These are phyloP conservation scores for Huntiella decipiens DNA, from an alignment of 2,329 filamentous ascomycete genomes.

Conservation along the genomic window DNA sequence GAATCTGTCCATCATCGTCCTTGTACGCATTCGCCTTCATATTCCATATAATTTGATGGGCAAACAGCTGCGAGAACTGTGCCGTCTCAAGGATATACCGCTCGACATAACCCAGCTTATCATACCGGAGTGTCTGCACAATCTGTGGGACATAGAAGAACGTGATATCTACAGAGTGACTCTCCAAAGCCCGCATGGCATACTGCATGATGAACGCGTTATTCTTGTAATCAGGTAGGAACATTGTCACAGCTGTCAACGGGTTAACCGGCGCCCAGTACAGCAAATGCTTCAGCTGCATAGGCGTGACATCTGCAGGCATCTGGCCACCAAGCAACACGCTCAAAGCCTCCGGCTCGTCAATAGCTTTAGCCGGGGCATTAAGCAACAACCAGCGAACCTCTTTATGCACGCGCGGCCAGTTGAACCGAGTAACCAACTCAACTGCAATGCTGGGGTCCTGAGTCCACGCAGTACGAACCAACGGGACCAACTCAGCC, in stretches of 20 bases:
- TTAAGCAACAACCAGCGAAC: conserved; percentile 64
- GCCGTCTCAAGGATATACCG: conserved; percentile 93
- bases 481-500: conserved; percentile 40
- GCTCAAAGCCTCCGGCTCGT: conserved; percentile 65
- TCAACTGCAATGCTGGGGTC: conserved; percentile 76
- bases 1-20: conserved; percentile 78
- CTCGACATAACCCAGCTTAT: conserved; percentile 83
- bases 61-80: conserved; percentile 93
- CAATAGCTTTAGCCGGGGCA: conserved; percentile 64
- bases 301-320: conserved; percentile 53
- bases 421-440: conserved; percentile 60
- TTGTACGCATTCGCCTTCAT: conserved; percentile 99
- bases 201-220: conserved; percentile 92
- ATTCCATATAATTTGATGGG: conserved; percentile 99
- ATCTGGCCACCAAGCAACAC: conserved; percentile 61
- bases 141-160: conserved; percentile 99
- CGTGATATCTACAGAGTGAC: conserved; percentile 85
- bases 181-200: conserved; percentile 85
- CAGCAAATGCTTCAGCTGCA: conserved; percentile 80
- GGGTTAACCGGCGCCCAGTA: conserved; percentile 91
- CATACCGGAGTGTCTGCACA: conserved; percentile 84
- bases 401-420: conserved; percentile 50
- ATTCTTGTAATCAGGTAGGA: conserved; percentile 75
- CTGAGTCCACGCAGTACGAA: conserved; percentile 75
- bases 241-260: conserved; percentile 81